Conservation (phyloP, 345 rosid species). For the Ceriops zippeliana region DNA sequence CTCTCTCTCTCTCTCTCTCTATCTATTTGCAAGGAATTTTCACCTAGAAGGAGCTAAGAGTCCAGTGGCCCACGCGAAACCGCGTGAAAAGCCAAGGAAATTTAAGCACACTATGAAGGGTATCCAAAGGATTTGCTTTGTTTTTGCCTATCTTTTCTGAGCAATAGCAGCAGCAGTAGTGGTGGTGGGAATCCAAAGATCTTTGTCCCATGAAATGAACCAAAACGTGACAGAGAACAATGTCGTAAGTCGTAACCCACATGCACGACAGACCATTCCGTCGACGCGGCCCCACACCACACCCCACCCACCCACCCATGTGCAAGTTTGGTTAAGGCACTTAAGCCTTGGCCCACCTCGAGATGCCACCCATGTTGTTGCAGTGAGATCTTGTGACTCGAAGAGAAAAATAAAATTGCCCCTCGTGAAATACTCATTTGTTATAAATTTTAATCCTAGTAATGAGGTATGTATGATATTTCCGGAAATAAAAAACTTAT, state of each 20-base stretch:
- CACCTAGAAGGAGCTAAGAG: neutral
- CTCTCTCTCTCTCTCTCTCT: no score
- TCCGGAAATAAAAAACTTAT: no score
- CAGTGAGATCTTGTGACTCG: neutral
- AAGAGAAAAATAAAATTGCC: neutral
- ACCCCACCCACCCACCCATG: neutral
- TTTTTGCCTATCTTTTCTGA: neutral
- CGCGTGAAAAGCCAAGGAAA: neutral
- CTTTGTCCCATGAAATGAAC: neutral
- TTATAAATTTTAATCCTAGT: no score
- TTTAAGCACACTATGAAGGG: neutral
- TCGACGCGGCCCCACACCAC: conserved; percentile 1
- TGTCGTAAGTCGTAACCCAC: neutral
- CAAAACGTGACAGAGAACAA: neutral
- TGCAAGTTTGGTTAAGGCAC: neutral
- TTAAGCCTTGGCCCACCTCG: neutral
- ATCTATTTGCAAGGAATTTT: no score
- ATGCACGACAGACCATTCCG: neutral
- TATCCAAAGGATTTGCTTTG: conserved; percentile 1
- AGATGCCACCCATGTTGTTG: neutral
- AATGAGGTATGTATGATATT: no score
- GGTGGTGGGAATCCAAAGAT: conserved; percentile 4
- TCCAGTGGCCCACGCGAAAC: neutral
- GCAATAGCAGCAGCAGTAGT: no score
- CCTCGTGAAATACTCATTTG: no score